These are phyloP conservation scores for Fusarium sp. DNA, from an alignment of 2,329 filamentous ascomycete species.

Conservation along the genomic window DNA sequence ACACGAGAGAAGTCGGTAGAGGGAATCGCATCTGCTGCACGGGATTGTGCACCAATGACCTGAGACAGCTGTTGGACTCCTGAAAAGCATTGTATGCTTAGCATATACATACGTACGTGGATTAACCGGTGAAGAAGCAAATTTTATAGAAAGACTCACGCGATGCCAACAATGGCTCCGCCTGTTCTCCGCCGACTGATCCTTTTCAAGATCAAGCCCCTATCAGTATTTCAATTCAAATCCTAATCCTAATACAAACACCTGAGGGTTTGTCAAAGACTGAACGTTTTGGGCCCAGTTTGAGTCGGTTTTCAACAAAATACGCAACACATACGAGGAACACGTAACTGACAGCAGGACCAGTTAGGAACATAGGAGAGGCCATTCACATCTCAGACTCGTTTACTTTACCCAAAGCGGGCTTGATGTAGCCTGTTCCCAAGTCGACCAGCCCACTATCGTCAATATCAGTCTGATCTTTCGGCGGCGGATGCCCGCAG, in stretches of 20 bases:
- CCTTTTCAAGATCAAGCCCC: constrained; percentile 8
- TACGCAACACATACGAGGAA: constrained; percentile 18
- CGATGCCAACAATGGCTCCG: constrained; percentile 32
- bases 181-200: constrained; percentile 16
- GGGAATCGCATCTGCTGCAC: constrained; percentile 33
- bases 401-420: constrained; percentile 14
- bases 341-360: constrained; percentile 38
- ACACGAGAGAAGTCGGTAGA: constrained; percentile 28
- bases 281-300: constrained; percentile 19
- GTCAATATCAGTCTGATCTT: constrained; percentile 19
- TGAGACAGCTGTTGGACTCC: constrained; percentile 42
- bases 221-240: neutral
- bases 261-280: constrained; percentile 1
- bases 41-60: constrained; percentile 44
- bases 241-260: neutral
- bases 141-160: constrained; percentile 26
- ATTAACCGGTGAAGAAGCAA: constrained; percentile 31
- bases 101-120: constrained; percentile 44
- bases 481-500: constrained; percentile 33
- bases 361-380: constrained; percentile 25
- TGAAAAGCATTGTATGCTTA: constrained; percentile 43
- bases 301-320: constrained; percentile 4
- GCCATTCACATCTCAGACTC: constrained; percentile 1
- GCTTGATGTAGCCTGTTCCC: constrained; percentile 12
- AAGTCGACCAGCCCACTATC: constrained; percentile 16